These are phyloP conservation scores for Hypsizygus ulmarius DNA, from an alignment of 1,284 basidiomycete species.

Conservation along the genomic window DNA sequence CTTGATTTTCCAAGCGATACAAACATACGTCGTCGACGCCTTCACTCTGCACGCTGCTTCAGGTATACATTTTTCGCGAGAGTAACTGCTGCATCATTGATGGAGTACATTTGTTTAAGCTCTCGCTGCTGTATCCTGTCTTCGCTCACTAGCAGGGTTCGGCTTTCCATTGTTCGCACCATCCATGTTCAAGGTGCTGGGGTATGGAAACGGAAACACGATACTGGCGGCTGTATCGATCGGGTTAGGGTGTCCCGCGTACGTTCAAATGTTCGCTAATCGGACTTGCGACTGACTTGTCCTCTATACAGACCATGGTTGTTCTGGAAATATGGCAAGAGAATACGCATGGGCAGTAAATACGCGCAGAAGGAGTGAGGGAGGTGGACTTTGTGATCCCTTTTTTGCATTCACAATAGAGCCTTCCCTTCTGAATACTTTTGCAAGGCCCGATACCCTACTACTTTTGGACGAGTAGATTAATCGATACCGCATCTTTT, in stretches of 20 bases:
- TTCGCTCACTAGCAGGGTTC: conserved; percentile 62
- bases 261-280: conserved; percentile 26
- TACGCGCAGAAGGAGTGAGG: conserved; percentile 10
- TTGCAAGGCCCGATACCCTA: too few species aligned
- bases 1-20: conserved; percentile 55
- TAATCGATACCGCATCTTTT: too few species aligned
- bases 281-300: background rate
- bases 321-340: conserved; percentile 39
- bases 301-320: conserved; percentile 41
- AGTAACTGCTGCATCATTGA: conserved; percentile 22
- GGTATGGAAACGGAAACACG: conserved; percentile 64
- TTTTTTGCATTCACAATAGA: too few species aligned
- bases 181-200: conserved; percentile 59
- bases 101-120: conserved; percentile 32
- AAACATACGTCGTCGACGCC: conserved; percentile 64
- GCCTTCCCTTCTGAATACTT: too few species aligned
- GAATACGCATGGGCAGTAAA: conserved; percentile 15
- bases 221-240: conserved; percentile 57
- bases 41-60: conserved; percentile 68
- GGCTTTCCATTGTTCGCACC: conserved; percentile 69
- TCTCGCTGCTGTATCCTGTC: conserved; percentile 53
- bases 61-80: conserved; percentile 28
- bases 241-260: conserved; percentile 63
- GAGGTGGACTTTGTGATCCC: background rate
- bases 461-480: too few species aligned